Evolutionary conservation across 495 filamentous ascomycete genomes (phyloP).

Genomic region (Penicillium ochrochloron): DNA sequence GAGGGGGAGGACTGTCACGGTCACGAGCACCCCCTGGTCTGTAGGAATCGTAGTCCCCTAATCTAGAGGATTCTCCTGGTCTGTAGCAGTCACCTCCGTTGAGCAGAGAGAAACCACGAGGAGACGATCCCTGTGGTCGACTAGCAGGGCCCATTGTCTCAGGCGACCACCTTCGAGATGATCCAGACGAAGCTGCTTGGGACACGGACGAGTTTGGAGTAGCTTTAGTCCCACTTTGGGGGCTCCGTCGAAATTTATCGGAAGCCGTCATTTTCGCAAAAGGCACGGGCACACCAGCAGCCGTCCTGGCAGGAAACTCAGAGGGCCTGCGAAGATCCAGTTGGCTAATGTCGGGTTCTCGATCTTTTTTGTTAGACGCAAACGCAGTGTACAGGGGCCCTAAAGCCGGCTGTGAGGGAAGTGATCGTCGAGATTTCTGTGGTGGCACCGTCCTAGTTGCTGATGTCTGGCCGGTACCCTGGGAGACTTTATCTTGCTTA

Average conservation of each 20-base stretch:
- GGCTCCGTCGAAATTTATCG: background rate
- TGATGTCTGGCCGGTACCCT: background rate
- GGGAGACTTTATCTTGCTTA: background rate
- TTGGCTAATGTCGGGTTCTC: conserved; percentile 47
- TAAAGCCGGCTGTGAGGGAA: background rate
- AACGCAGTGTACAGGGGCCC: background rate
- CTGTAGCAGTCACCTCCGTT: background rate
- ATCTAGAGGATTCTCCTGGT: background rate
- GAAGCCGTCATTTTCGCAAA: conserved; percentile 5
- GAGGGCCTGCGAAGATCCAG: conserved; percentile 45
- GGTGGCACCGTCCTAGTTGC: background rate
- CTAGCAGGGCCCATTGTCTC: background rate
- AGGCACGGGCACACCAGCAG: conserved; percentile 7
- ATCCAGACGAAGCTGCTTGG: background rate
- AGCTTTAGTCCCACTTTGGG: background rate
- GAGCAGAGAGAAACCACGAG: background rate
- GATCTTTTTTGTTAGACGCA: conserved; percentile 31
- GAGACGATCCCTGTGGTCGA: background rate
- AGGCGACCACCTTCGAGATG: background rate
- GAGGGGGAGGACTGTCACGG: background rate
- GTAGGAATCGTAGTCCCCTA: background rate
- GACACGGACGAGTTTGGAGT: background rate
- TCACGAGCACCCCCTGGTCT: background rate
- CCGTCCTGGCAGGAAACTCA: conserved; percentile 30
- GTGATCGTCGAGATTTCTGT: background rate